Evolutionary conservation across 208 protist genomes (phyloP), one percentile per base, ranked within the genome.

Genomic region (Leishmania tarentolae): DNA sequence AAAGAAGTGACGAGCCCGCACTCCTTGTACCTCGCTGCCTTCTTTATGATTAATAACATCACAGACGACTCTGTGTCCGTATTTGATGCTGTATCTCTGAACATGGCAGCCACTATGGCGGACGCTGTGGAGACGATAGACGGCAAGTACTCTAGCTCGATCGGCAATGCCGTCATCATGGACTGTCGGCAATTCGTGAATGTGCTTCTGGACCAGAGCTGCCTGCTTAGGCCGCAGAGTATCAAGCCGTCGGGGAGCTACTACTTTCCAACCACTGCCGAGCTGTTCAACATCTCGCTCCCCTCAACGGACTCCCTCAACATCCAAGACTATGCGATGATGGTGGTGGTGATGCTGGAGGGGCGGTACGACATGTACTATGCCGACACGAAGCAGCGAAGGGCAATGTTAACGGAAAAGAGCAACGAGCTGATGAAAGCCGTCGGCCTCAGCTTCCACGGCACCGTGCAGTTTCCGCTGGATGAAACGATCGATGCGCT

Each of bases 91-190:
- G 52, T 80, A 5, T 70, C 74, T 4, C 65, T 80, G 4, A 42
- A 28, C 53, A 31, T 94, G 59, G 40, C 75, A 3, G 80, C 86
- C 5, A 91, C 85, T 1, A 91, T 99, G 17, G 88, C 91, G 3
- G 97, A 97, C 83, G 84, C 73, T 2, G 88, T 99, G 31, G 80
- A 85, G 21, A 78, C 46, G 3, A 71, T 93, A 7, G 61, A 73
- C 61, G 98, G 96, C 50, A 99, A 99, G 89, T 99, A 96, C 82
- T 89, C 98, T 21, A 88, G 89, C 44, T 69, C 86, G 5, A 52
- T 99, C 44, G 98, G 98, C 75, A 99, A 98, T 83, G 90, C 97
- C 40, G 91, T 96, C 3, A 73, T 99, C 15, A 76, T 99, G 65
- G 98, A 99, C 72, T 88, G 82, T 59, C 73, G 85, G 8, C 65